Base-by-base conservation (phyloP, 306 rosid species). In the Bauhinia variegata region DNA sequence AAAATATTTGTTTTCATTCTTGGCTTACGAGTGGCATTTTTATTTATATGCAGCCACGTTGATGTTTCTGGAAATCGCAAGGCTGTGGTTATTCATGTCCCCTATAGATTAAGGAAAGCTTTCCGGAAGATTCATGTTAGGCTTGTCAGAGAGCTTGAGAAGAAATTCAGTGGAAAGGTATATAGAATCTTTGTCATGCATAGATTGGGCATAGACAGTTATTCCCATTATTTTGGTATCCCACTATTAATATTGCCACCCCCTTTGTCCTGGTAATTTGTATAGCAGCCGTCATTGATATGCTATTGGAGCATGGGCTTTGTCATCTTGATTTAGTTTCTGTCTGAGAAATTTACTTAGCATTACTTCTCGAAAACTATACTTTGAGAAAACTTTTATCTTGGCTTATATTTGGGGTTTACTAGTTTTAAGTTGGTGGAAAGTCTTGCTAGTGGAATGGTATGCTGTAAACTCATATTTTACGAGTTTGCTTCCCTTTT, bases 111-210 rank as follows among this genome's bases (percentile, higher is more conserved):
- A 71, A 83, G 97, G 84, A 91, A 91, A 71, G 85, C 89, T 8
- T 91, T 65, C 73, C 75, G 96, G 65, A 91, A 91, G 79, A 86
- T 88, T 54, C 96, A 91, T 66, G 77, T 81, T 54, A 79, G 82
- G 84, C 96, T 91, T 46, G 93, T 88, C 14, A 84, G 97, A 78
- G 97, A 91, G 87, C 96, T 91, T 15, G 97, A 91, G 79, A 91
- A 91, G 79, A 91, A 91, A 60, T 86, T 91, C 57, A 91, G 97
- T 0, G 97, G 97, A 2, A 88, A 91, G 93, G 97, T 91, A 48
- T 11, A 30, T 48, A 19, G 0, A 7, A 44, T 42, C 8, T 65
- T 44, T n/a, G 30, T 48, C 30, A 7, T 52, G 8, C 28, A 23
- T 43, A n/a, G 63, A 54, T 53, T 54, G 49, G 16, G 23, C 23